Conservation (phyloP, 345 rosid species). For the Mallotus nudiflorus region DNA sequence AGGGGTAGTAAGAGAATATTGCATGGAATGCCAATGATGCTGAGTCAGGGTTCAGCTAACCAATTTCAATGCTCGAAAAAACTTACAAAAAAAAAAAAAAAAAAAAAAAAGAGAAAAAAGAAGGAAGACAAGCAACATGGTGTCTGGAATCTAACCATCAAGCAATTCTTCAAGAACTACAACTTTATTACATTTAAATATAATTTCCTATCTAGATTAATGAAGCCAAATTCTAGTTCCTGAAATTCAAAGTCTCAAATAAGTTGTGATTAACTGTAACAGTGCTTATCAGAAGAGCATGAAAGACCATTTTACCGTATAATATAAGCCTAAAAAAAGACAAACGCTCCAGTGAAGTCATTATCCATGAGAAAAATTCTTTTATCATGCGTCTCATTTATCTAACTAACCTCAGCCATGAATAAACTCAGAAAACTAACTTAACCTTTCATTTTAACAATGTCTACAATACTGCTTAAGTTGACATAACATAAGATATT, state of each 20-base stretch:
- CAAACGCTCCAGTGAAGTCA: background rate
- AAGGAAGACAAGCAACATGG: too few relatives aligned
- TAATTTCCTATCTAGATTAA: background rate
- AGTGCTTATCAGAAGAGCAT: background rate
- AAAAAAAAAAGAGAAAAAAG: background rate
- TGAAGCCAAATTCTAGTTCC: background rate
- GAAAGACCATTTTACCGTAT: background rate
- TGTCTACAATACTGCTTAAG: too few relatives aligned
- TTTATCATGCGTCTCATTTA: background rate
- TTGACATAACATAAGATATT: background rate
- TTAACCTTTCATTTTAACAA: background rate
- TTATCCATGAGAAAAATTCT: background rate
- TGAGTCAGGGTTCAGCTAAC: too few relatives aligned
- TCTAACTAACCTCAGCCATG: background rate
- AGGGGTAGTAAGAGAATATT: too few relatives aligned
- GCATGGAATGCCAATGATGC: too few relatives aligned
- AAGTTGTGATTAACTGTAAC: background rate
- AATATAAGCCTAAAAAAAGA: background rate
- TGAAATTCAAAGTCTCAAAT: constrained; percentile 5
- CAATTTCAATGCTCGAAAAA: background rate
- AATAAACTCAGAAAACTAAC: background rate
- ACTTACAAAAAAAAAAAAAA: background rate
- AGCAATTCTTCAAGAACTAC: background rate
- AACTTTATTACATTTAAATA: background rate
- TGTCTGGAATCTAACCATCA: background rate